Evolutionary conservation across 2,329 filamentous ascomycete genomes (phyloP).

Genomic region (Pseudocercospora eumusae): DNA sequence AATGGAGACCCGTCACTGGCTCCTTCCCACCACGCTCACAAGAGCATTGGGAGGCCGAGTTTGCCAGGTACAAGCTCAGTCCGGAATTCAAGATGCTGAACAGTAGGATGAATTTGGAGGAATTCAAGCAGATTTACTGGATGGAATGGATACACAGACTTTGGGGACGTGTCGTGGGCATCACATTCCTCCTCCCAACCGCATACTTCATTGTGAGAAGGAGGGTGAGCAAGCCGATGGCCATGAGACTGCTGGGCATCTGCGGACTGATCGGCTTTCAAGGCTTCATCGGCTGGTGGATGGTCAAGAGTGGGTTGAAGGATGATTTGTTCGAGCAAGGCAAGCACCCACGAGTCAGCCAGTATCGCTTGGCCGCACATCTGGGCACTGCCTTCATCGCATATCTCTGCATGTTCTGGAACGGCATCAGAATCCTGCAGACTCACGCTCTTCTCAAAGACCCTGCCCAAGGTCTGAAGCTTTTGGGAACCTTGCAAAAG

Average conservation of each 20-base stretch:
- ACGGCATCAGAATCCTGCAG: constrained; percentile 80
- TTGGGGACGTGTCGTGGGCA: constrained; percentile 88
- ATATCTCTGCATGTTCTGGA: constrained; percentile 92
- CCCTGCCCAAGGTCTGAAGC: constrained; percentile 54
- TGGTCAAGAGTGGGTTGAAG: constrained; percentile 95
- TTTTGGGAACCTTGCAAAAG: constrained; percentile 63
- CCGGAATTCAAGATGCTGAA: constrained; percentile 93
- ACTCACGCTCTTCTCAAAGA: constrained; percentile 71
- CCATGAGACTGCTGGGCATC: constrained; percentile 76
- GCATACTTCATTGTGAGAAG: constrained; percentile 82
- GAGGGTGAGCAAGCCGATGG: constrained; percentile 76
- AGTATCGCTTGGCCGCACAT: constrained; percentile 90
- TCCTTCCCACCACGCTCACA: constrained; percentile 77
- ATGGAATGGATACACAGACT: constrained; percentile 98
- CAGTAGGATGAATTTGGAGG: constrained; percentile 84
- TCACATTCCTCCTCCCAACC: constrained; percentile 86
- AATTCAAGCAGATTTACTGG: constrained; percentile 99
- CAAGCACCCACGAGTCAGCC: constrained; percentile 85
- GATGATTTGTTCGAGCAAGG: constrained; percentile 93
- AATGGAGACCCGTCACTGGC: constrained; percentile 97
- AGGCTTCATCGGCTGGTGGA: constrained; percentile 97
- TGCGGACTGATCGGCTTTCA: constrained; percentile 90
- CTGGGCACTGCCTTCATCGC: constrained; percentile 87
- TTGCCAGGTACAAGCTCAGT: constrained; percentile 85
- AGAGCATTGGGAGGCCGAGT: constrained; percentile 88